Conservation (phyloP, 2,329 filamentous ascomycete species). For the Colletotrichum sp. region DNA sequence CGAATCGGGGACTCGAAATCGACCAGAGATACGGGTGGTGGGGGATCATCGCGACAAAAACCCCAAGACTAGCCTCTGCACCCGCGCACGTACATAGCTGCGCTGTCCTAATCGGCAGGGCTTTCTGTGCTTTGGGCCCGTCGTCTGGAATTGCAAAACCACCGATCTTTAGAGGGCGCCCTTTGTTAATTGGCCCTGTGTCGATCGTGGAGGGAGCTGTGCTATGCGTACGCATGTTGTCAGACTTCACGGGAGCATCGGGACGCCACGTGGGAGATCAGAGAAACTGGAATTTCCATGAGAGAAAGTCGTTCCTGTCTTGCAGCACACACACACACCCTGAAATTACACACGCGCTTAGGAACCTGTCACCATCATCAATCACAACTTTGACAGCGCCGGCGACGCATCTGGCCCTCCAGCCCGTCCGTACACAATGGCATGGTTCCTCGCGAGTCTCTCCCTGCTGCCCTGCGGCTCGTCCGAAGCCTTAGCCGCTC, state of each 20-base stretch:
- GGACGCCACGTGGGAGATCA: not conserved
- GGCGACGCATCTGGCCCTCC: not conserved
- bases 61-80: not conserved
- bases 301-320: not conserved
- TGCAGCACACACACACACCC: not conserved
- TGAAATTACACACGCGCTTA: not conserved
- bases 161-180: not conserved
- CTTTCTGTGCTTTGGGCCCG: not conserved
- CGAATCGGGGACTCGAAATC: not conserved
- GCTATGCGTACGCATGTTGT: not conserved
- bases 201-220: not conserved
- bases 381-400: not conserved
- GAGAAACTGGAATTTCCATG: not conserved
- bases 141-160: not conserved
- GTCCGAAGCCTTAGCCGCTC: not conserved
- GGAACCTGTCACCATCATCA: not conserved
- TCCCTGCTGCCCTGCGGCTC: not conserved
- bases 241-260: not conserved
- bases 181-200: not conserved
- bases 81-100: not conserved
- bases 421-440: conserved; percentile 40
- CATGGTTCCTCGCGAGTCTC: conserved; percentile 32
- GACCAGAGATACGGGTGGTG: not conserved
- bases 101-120: not conserved
- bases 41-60: not conserved